These are phyloP conservation scores for Cordyceps javanica DNA, from an alignment of 2,329 filamentous ascomycete species.

Conservation along the genomic window DNA sequence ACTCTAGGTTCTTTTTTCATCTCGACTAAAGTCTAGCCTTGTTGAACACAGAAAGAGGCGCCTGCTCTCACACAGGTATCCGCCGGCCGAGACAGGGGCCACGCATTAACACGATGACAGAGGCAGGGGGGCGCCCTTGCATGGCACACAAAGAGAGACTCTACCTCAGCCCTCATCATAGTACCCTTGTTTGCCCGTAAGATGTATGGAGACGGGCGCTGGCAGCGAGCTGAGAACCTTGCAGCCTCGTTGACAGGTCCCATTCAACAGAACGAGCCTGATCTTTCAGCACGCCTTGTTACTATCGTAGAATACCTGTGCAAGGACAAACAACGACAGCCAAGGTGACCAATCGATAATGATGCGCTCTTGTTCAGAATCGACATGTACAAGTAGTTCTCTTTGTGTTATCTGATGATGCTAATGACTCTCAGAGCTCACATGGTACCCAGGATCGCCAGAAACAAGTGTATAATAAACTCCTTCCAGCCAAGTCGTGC, in stretches of 20 bases:
- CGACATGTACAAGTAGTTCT: too few relatives aligned
- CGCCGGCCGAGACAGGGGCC: neutral
- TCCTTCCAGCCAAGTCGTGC: neutral
- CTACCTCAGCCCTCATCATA: neutral
- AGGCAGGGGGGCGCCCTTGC: too few relatives aligned
- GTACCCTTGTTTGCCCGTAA: neutral
- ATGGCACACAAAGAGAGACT: too few relatives aligned
- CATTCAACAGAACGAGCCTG: too few relatives aligned
- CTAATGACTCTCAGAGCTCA: neutral
- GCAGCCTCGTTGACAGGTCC: too few relatives aligned
- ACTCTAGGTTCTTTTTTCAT: too few relatives aligned
- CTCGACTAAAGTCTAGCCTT: neutral
- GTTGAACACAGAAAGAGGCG: too few relatives aligned
- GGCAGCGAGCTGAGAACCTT: too few relatives aligned
- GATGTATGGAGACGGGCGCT: too few relatives aligned
- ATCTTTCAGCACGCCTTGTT: neutral
- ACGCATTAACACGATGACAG: neutral
- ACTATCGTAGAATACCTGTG: neutral
- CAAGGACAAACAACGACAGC: neutral
- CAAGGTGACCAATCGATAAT: too few relatives aligned
- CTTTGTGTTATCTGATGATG: neutral
- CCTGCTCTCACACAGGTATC: neutral
- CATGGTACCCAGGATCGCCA: neutral
- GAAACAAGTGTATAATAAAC: neutral
- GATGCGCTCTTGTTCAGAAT: too few relatives aligned